Evolutionary conservation across 176 grass and related monocot species (phyloP).

Genomic region (Leersia perrieri): DNA sequence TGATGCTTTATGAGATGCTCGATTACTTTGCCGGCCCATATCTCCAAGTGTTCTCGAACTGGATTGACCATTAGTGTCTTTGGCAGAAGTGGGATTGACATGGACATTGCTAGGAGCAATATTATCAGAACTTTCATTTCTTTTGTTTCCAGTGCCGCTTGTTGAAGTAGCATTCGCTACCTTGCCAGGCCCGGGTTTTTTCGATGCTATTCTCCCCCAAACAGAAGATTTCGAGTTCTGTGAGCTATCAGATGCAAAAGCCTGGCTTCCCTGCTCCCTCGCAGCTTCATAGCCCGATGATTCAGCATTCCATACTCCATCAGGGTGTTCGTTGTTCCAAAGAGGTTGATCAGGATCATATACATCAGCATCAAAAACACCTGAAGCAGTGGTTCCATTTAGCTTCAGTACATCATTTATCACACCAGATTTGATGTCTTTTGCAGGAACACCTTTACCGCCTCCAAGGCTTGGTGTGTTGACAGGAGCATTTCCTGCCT

Average conservation of each 20-base stretch:
- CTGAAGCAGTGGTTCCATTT: constrained; percentile 53
- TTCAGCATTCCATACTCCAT: constrained; percentile 53
- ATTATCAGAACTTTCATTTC: constrained; percentile 40
- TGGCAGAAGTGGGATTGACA: constrained; percentile 39
- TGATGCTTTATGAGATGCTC: constrained; percentile 76
- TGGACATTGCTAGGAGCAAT: constrained; percentile 28
- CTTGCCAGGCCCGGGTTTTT: constrained; percentile 39
- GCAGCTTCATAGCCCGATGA: constrained; percentile 43
- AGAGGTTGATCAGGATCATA: constrained; percentile 99
- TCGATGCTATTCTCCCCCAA: constrained; percentile 69
- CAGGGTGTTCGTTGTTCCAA: constrained; percentile 70
- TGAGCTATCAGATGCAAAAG: constrained; percentile 34
- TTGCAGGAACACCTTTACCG: constrained; percentile 47
- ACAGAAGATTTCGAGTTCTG: constrained; percentile 65
- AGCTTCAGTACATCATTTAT: constrained; percentile 60
- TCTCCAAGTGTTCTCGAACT: constrained; percentile 40
- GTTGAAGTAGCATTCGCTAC: constrained; percentile 39
- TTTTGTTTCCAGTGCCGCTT: constrained; percentile 37
- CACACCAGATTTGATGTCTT: constrained; percentile 55
- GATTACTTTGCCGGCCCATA: constrained; percentile 43
- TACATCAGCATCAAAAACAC: constrained; percentile 73
- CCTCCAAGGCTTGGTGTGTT: constrained; percentile 38
- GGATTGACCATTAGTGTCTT: constrained; percentile 38
- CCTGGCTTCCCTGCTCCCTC: constrained; percentile 36
- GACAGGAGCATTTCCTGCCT: constrained; percentile 43